Evolutionary conservation across 2,329 filamentous ascomycete species (phyloP), one percentile per base, ranked within the genome.

Genomic region (Trichoderma breve): DNA sequence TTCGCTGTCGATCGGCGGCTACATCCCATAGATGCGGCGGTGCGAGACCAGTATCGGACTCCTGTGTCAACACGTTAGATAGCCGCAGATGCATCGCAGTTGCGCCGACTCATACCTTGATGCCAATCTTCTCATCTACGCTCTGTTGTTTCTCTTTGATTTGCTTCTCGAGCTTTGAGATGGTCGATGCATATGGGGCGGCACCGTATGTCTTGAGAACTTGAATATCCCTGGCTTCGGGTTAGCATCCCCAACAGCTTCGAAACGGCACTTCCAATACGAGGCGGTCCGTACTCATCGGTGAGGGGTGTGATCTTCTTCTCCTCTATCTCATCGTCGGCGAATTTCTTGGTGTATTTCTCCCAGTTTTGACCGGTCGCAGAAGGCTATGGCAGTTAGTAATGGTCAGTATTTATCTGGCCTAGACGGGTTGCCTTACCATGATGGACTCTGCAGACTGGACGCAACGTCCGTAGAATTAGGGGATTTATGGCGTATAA

Each of bases 131-230:
- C 85, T 99, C 96, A 77, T 99, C 97, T 74, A 99, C 95, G 74
- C 94, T 97, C 79, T 93, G 92, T 84, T 99, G 96, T 84, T 97
- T 97, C 83, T 99, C 96, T 83, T 98, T 99, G 87, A 99, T 98
- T 85, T 98, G 93, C 84, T 98, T 97, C 85, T 99, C 96, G 74
- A 99, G 92, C 85, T 96, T 97, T 89, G 97, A 98, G 80, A 99
- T 86, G 73, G 94, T 92, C 62, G 93, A 92, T 76, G 94, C 95
- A 80, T 99, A 99, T 36, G 96, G 96, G 72, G 96, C 96, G 43
- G 95, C 95, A 79, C 97, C 97, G 83, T 99, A 99, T 74, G 96
- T 99, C 87, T 98, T 99, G 78, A 99, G 90, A 76, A 99, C 96
- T 86, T 98, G 95, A 79, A 99, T 99, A 86, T 99, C 96, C 87